Evolutionary conservation across 495 filamentous ascomycete species (phyloP).

Genomic region (Chaetomium fimeti): DNA sequence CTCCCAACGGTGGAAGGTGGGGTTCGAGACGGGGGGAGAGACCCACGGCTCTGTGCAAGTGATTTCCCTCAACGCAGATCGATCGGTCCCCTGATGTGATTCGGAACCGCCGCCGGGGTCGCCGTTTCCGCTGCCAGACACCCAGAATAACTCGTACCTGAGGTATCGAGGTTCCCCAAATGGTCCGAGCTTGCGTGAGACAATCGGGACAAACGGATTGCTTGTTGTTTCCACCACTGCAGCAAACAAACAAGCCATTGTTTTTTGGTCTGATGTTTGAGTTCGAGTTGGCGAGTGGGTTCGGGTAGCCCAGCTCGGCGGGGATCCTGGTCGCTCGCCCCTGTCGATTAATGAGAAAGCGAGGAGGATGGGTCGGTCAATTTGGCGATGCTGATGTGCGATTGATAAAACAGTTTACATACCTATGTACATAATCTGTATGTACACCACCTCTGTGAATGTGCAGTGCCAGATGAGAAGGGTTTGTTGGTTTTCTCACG

Average conservation of each 20-base stretch:
- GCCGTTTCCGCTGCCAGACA: not conserved
- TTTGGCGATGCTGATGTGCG: no score
- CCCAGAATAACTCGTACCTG: no score
- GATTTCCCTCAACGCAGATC: constrained; percentile 8
- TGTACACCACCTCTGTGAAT: no score
- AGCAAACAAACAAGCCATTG: not conserved
- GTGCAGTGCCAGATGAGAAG: no score
- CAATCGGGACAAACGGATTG: constrained; percentile 6
- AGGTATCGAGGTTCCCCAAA: not conserved
- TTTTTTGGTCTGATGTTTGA: no score
- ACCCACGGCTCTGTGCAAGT: constrained; percentile 14
- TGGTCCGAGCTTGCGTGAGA: not conserved
- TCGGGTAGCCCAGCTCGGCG: constrained; percentile 8
- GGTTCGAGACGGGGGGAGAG: not conserved
- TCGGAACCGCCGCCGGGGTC: not conserved
- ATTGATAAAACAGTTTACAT: no score
- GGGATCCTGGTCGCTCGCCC: not conserved
- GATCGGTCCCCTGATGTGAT: not conserved
- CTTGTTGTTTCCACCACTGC: not conserved
- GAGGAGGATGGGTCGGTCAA: not conserved
- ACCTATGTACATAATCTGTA: no score
- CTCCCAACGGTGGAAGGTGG: constrained; percentile 12
- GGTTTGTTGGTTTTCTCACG: no score
- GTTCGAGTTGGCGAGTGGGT: not conserved
- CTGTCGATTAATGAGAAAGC: not conserved